A percentile compares a stretch with the other conserved stretches of the same genome.
phyloP scores from a whole-genome alignment of 2,329 filamentous ascomycete genomes.

The Cladosporium phlei region DNA sequence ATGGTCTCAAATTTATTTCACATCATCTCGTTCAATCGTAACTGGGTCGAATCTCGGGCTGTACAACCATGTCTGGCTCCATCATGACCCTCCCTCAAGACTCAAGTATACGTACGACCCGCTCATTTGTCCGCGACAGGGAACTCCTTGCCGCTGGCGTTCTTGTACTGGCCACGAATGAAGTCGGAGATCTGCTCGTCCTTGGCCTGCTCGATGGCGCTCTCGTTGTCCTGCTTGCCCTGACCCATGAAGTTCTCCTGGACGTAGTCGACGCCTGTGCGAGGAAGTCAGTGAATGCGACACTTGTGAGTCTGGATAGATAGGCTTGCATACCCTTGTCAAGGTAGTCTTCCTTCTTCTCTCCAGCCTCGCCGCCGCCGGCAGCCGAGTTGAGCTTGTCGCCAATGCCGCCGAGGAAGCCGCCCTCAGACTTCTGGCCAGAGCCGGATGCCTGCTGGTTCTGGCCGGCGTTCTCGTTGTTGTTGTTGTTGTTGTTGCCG shows the following conservation, averaged over 20 bases:
- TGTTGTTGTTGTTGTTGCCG: conserved; percentile 30
- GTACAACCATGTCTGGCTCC: conserved; percentile 44
- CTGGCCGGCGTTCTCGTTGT: conserved; percentile 29
- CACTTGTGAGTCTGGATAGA: conserved; percentile 8
- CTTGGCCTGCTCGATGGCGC: conserved; percentile 73
- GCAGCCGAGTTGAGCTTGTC: conserved; percentile 67
- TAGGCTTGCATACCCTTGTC: conserved; percentile 63
- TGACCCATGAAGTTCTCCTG: conserved; percentile 70
- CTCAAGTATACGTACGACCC: background rate
- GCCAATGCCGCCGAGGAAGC: conserved; percentile 56
- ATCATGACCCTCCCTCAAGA: background rate
- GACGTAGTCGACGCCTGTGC: conserved; percentile 66
- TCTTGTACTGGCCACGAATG: conserved; percentile 67
- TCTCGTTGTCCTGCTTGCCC: conserved; percentile 66
- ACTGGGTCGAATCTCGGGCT: background rate
- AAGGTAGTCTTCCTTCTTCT: conserved; percentile 77
- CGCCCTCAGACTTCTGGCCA: conserved; percentile 25
- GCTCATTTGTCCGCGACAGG: conserved; percentile 58
- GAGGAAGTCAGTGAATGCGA: conserved; percentile 9
- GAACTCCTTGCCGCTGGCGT: conserved; percentile 61
- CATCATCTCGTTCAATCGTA: conserved; percentile 2
- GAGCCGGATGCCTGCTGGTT: conserved; percentile 21
- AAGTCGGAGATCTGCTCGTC: conserved; percentile 72
- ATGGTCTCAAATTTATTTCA: too few species aligned
- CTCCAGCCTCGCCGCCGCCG: conserved; percentile 67